A percentile compares a stretch with the other conserved stretches of the same genome.
These are phyloP conservation scores for Suhomyces sp. DNA, from an alignment of 805 yeast species.

Conservation along the genomic window DNA sequence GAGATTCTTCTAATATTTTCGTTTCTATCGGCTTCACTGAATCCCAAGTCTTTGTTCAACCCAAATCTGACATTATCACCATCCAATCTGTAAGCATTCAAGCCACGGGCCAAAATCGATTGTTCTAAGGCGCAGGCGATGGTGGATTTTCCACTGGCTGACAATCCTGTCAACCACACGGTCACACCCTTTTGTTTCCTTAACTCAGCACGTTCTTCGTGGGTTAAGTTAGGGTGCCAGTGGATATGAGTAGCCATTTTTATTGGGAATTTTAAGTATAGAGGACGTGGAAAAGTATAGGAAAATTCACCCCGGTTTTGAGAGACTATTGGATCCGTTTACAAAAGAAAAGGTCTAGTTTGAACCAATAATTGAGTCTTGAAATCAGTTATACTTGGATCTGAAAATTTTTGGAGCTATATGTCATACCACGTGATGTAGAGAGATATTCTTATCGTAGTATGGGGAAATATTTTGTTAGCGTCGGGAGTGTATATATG, in stretches of 20 bases:
- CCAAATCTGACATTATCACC: conserved; percentile 96
- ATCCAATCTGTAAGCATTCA: conserved; percentile 83
- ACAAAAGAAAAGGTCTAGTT: too few species aligned
- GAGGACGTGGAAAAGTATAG: too few species aligned
- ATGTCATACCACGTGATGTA: conserved; percentile 7
- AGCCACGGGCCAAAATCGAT: conserved; percentile 63
- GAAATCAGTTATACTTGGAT: neutral
- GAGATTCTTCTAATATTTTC: conserved; percentile 94
- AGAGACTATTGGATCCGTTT: too few species aligned
- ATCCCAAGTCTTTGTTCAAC: conserved; percentile 90
- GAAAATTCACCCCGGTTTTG: too few species aligned
- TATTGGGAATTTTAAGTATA: too few species aligned
- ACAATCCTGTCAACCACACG: conserved; percentile 91
- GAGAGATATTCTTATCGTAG: too few species aligned
- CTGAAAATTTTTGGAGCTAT: conserved; percentile 4
- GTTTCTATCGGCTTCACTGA: conserved; percentile 85
- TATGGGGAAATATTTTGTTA: too few species aligned
- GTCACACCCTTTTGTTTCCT: conserved; percentile 86
- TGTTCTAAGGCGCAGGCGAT: conserved; percentile 94
- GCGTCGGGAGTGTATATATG: too few species aligned
- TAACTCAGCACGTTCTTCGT: conserved; percentile 69
- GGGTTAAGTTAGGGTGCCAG: conserved; percentile 90
- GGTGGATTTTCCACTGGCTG: conserved; percentile 94
- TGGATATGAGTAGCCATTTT: conserved; percentile 93
- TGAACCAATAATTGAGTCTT: too few species aligned